phyloP scores from a whole-genome alignment of 495 filamentous ascomycete species.

The Thermochaetoides thermophila region DNA sequence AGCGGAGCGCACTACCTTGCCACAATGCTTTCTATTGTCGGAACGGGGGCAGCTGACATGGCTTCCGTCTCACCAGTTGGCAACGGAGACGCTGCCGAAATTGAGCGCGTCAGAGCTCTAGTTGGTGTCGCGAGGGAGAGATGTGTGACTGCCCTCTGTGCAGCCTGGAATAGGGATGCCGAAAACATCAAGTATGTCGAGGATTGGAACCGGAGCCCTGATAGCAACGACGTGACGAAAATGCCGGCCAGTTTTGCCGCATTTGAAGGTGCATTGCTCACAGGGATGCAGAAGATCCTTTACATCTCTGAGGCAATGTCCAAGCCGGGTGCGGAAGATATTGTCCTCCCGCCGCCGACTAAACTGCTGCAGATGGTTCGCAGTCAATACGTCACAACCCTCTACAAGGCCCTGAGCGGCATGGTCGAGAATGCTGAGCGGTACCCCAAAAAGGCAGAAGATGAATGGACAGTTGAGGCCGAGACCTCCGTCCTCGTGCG shows the following conservation, averaged over 20 bases:
- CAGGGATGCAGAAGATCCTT: constrained; percentile 81
- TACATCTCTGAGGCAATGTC: constrained; percentile 74
- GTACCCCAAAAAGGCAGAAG: constrained; percentile 41
- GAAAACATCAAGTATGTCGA: constrained; percentile 80
- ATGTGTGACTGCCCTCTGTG: constrained; percentile 61
- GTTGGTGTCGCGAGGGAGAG: constrained; percentile 72
- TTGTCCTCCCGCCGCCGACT: constrained; percentile 65
- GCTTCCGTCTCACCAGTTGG: constrained; percentile 51
- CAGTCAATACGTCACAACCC: constrained; percentile 71
- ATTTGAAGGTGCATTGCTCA: constrained; percentile 63
- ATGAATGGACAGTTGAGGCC: constrained; percentile 41
- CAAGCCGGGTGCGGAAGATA: constrained; percentile 50
- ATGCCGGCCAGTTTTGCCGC: constrained; percentile 73
- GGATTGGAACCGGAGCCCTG: constrained; percentile 71
- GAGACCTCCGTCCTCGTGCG: constrained; percentile 19
- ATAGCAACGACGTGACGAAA: constrained; percentile 69
- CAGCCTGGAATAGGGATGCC: constrained; percentile 77
- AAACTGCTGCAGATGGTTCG: constrained; percentile 80
- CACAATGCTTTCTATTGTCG: constrained; percentile 64
- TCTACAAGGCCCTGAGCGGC: constrained; percentile 84
- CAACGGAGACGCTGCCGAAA: constrained; percentile 37
- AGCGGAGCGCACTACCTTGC: constrained; percentile 76
- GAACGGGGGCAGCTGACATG: constrained; percentile 76
- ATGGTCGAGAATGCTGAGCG: constrained; percentile 92
- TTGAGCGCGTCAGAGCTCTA: constrained; percentile 54